Evolutionary conservation across 768 basidiomycete species (phyloP).

Genomic region (Rubroboletus pulcherrimus): DNA sequence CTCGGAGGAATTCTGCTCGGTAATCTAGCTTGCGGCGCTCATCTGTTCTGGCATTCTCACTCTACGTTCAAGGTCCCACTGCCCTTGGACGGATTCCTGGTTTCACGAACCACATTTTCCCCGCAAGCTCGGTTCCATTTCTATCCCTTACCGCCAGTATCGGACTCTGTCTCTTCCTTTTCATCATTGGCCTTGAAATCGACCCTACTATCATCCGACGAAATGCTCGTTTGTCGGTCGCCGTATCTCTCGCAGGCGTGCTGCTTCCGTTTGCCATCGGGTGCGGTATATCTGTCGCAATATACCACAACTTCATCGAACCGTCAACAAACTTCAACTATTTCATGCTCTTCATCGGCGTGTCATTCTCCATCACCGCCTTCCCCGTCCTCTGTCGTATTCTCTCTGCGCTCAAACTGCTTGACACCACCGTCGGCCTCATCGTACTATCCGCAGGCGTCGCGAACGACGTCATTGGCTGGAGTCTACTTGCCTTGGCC

Average conservation of each 20-base stretch:
- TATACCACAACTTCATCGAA: conserved; percentile 75
- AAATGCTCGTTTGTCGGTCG: conserved; percentile 61
- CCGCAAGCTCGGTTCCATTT: conserved; percentile 61
- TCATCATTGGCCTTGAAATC: conserved; percentile 91
- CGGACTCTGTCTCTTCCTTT: conserved; percentile 84
- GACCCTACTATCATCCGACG: conserved; percentile 76
- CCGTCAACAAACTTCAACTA: conserved; percentile 63
- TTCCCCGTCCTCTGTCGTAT: conserved; percentile 90
- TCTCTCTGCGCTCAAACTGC: conserved; percentile 81
- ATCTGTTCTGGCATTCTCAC: conserved; percentile 51
- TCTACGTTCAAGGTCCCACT: conserved; percentile 36
- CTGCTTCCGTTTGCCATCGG: conserved; percentile 85
- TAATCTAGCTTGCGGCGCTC: conserved; percentile 13
- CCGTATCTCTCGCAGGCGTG: conserved; percentile 80
- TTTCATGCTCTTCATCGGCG: conserved; percentile 93
- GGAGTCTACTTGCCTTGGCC: conserved; percentile 85
- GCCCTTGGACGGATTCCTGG: conserved; percentile 80
- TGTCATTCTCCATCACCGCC: conserved; percentile 85
- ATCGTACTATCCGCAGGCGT: conserved; percentile 92
- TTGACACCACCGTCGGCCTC: conserved; percentile 90
- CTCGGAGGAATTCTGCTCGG: conserved; percentile 88
- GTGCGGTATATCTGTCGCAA: conserved; percentile 63
- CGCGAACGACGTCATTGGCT: conserved; percentile 84
- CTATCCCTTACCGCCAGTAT: conserved; percentile 87
- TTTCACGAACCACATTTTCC: conserved; percentile 86